These are phyloP conservation scores for Candida dendrica DNA, from an alignment of 805 yeast genomes.

Conservation along the genomic window DNA sequence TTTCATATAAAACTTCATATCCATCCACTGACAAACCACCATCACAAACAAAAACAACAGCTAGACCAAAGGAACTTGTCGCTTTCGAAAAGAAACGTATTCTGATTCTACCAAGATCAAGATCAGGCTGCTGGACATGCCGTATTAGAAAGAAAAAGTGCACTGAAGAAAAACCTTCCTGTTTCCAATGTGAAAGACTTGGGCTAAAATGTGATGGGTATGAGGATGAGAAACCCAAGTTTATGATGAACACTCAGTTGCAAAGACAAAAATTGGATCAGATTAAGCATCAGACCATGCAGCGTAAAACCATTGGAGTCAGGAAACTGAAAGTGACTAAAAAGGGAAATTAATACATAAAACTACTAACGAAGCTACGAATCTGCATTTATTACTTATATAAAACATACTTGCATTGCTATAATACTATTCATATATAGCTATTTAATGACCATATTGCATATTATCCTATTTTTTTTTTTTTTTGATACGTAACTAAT, in stretches of 20 bases:
- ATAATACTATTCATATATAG: no score
- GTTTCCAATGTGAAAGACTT: constrained; percentile 50
- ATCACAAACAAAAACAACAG: neutral
- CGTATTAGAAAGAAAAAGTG: constrained; percentile 67
- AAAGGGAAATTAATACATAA: no score
- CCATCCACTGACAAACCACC: neutral
- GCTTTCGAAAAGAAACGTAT: neutral
- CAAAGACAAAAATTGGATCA: constrained; percentile 42
- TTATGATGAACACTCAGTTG: constrained; percentile 36
- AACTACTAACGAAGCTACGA: no score
- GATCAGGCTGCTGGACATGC: constrained; percentile 76
- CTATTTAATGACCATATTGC: no score
- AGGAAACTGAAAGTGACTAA: constrained; percentile 12
- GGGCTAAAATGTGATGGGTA: constrained; percentile 56
- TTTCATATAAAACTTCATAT: neutral
- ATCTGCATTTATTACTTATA: no score
- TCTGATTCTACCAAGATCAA: constrained; percentile 33
- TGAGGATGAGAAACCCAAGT: constrained; percentile 41
- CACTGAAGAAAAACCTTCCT: constrained; percentile 55
- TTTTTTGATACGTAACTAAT: no score
- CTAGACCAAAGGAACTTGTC: neutral
- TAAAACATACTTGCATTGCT: no score
- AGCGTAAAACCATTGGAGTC: constrained; percentile 31
- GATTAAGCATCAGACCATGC: constrained; percentile 39
- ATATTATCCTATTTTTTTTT: no score